Evolutionary conservation across 768 basidiomycete genomes (phyloP), one percentile per base, ranked within the genome.

Genomic region (Neoboletus magnificus): DNA sequence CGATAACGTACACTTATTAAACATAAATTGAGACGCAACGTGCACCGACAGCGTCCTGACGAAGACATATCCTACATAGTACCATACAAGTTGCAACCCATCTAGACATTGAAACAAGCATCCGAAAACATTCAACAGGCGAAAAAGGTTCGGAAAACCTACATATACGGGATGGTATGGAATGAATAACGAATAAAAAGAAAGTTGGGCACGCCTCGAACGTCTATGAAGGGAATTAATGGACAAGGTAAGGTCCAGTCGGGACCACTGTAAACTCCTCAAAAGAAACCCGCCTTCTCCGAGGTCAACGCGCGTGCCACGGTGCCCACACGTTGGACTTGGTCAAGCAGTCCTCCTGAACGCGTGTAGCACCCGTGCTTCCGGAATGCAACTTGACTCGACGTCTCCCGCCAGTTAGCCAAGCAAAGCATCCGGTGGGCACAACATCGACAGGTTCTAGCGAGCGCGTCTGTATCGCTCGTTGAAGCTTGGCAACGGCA

Each of bases 361-460:
- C 33, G 13, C 29, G 32, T 9, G 29, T 18, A 7, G 45, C 33
- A 9, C 23, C 29, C 11, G 27, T 16, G 48, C 16, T 30, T 13
- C 37, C 56, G 0, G 58, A 33, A 35, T 33, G 33, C 32, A 55
- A 1, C 15, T 50, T 66, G 48, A 43, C 23, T 0, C 50, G 8
- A 12, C 57, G 65, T 46, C 39, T 48, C 13, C 52, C 39, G 18
- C 57, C 59, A 1, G 27, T 36, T 12, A 67, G 25, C 63, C 65
- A 62, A 1, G 37, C n/a, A 52, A 68, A 65, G 32, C 66, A 70
- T 16, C 66, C 66, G 1, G 42, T 29, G 3, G 63, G 55, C 11
- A 30, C 41, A 1, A 60, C 48, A 3, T 69, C 62, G 29, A 70
- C 51, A 11, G 66, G 66, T 16, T 65, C 60, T 1, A 68, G 39